Base-by-base conservation (phyloP, 805 yeast species). In the Lachancea kluyveri region DNA sequence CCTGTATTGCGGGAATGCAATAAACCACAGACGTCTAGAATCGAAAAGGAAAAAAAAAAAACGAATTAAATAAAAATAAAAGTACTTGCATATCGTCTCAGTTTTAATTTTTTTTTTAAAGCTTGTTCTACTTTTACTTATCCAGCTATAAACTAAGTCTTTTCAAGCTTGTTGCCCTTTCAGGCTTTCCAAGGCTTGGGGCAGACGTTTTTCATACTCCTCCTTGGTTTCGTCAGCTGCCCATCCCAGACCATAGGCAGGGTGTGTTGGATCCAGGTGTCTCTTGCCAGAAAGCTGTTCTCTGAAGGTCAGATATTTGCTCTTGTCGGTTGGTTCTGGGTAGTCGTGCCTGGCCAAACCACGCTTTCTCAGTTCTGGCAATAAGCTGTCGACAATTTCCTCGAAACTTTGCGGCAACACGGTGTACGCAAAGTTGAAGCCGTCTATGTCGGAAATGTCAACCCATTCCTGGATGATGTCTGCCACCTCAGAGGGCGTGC, bases 351-450 rank as follows among this genome's bases (percentile, higher is more conserved):
- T 55, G n/a, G 47, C 49, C 11, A 54, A 45, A 3, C 63, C 64
- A 26, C 62, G 46, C 12, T 33, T 38, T 39, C 51, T 52, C 24
- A 61, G 45, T 32, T 53, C 65, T 6, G 67, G 66, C 20, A 61
- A 35, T 24, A 62, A 42, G 19, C 38, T 39, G 8, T 62, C 57
- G 16, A 62, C 62, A 24, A 65, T 40, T 9, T 66, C 67, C 36
- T 59, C 61, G 28, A 59, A 53, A 4, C 61, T 41, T 4, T 58
- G 62, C 14, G 65, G 67, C 13, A 51, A 41, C 7, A 60, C 48
- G 1, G 67, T 59, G 39, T 62, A 58, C 2, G 60, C 55, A 26
- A 66, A 44, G 35, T 66, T 66, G 42, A 65, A 64, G 1, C 71
- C 71, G 38, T 66, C 72, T 15, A 66, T 54, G 28, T 57, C 67